These are phyloP conservation scores for Ambrosia hybrid DNA, from an alignment of 140 eudicot genomes.

Conservation along the genomic window DNA sequence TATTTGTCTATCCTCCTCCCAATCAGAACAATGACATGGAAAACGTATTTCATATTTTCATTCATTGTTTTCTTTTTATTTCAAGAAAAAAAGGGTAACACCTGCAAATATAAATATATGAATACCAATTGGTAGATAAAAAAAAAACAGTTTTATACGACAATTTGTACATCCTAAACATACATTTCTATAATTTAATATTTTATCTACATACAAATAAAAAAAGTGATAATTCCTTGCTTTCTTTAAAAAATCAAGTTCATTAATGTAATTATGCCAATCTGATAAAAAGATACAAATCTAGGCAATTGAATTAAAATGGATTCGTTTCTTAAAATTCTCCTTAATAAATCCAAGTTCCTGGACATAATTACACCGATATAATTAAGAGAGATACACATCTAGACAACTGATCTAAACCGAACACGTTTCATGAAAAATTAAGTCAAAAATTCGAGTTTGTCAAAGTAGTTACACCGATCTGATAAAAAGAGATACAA, in stretches of 20 bases:
- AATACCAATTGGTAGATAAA: too few species aligned
- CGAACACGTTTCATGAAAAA: background rate
- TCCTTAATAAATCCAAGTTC: background rate
- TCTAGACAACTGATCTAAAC: background rate
- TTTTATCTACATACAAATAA: background rate
- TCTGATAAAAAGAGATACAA: background rate
- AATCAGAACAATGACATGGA: constrained; percentile 11
- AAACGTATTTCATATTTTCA: background rate
- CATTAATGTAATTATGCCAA: too few species aligned
- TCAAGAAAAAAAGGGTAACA: constrained; percentile 3
- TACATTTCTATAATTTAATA: background rate
- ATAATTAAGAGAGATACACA: background rate
- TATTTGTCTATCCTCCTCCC: constrained; percentile 27
- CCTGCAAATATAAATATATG: background rate
- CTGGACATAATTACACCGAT: background rate
- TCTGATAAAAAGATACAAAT: background rate
- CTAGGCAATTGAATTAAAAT: background rate
- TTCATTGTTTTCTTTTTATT: background rate
- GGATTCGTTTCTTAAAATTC: background rate
- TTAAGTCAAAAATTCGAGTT: background rate
- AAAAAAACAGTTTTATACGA: background rate
- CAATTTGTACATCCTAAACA: background rate
- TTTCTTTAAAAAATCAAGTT: background rate
- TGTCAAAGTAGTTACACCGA: background rate
- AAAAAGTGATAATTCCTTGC: background rate